Base-by-base conservation (phyloP, 176 grass and related monocot genomes). In the Cymbopogon citratus region DNA sequence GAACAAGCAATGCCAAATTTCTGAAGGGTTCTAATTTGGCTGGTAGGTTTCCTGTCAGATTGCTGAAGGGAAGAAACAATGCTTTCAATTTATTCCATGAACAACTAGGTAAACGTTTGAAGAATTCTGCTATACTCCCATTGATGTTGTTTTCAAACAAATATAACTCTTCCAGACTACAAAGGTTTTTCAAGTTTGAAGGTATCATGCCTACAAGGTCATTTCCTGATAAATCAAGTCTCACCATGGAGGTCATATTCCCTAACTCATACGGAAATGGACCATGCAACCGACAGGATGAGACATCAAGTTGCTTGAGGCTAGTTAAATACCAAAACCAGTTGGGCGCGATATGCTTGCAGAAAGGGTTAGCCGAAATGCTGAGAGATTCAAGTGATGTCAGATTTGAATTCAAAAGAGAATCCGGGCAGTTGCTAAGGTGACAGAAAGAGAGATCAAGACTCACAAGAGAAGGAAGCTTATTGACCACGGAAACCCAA, bases 231-330 rank as follows among this genome's bases (percentile, higher is more conserved):
- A 88, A 49, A n/a, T 4, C 0, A 73, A 83, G 75, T 0, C 2
- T 0, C 3, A 13, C 36, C 0, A 82, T n/a, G 5, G 66, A 66
- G 5, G 74, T 85, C 70, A 89, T 49, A 49, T 43, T 86, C 0
- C 79, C 78, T 24, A 86, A 3, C 33, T 64, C 4, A 0, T 45
- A 1, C 2, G 79, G 72, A 2, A 83, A 60, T 1, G 5, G 73
- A 2, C 79, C 63, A 29, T 51, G 1, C 2, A 86, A 51, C 13
- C 2, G 0, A 26, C 3, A 35, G 0, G 0, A 0, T 3, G 2
- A 1, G 16, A 78, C 7, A 29, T 48, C 5, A 6, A 85, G 84
- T 40, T 9, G 0, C 14, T 73, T 46, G 0, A 86, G 80, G 0
- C 25, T 45, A 6, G 84, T 80, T 2, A 74, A 24, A 25, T 7